phyloP scores from a whole-genome alignment of 768 basidiomycete genomes.

The Pulveroboletus frians region DNA sequence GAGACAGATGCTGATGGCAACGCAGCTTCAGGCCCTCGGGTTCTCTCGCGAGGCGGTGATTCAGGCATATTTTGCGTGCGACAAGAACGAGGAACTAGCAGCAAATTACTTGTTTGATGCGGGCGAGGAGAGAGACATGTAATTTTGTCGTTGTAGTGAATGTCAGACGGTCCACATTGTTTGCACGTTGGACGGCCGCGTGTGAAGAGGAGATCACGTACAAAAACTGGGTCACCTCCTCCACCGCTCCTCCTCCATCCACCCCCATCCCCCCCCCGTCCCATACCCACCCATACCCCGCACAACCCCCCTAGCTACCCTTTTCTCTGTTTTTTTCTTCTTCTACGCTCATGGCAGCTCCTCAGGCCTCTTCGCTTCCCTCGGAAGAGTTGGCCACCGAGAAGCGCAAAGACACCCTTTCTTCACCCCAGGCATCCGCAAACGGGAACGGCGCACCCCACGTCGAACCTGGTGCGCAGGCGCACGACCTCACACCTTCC shows the following conservation, averaged over 20 bases:
- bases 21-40: slow-evolving; percentile 79
- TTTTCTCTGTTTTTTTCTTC: not conserved
- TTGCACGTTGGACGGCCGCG: slow-evolving; percentile 24
- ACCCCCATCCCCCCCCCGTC: not conserved
- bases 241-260: slow-evolving; percentile 14
- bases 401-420: slow-evolving; percentile 17
- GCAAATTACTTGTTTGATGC: slow-evolving; percentile 90
- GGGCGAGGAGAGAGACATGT: slow-evolving; percentile 35
- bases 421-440: slow-evolving; percentile 16
- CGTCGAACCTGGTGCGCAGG: slow-evolving; percentile 21
- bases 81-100: slow-evolving; percentile 94
- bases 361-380: slow-evolving; percentile 16
- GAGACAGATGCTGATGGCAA: not conserved
- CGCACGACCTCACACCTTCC: slow-evolving; percentile 26
- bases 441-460: slow-evolving; percentile 24
- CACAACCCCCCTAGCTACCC: not conserved
- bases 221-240: slow-evolving; percentile 23
- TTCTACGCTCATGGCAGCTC: slow-evolving; percentile 21
- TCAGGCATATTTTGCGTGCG: slow-evolving; percentile 91
- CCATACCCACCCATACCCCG: slow-evolving; percentile 29
- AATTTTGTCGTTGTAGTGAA: slow-evolving; percentile 3
- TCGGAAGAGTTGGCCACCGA: slow-evolving; percentile 15
- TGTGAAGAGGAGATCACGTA: slow-evolving; percentile 30
- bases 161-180: slow-evolving; percentile 19
- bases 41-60: slow-evolving; percentile 78